phyloP scores from a whole-genome alignment of 257 asterid species.

The Gentiana straminea region DNA sequence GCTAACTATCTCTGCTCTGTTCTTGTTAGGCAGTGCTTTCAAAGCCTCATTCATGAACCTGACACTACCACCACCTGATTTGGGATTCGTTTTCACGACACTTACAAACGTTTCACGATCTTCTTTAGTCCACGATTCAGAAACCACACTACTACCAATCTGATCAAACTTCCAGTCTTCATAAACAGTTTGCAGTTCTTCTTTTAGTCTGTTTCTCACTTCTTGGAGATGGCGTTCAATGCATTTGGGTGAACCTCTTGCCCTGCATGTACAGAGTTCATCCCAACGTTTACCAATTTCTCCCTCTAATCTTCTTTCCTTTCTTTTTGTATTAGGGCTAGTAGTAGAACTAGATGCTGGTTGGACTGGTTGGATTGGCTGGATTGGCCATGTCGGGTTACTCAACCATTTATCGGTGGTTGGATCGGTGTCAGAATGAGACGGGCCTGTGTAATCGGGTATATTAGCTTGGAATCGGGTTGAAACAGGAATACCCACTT shows the following conservation, averaged over 20 bases:
- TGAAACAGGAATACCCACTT: constrained; percentile 10
- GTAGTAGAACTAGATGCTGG: not conserved
- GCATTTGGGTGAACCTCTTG: constrained; percentile 19
- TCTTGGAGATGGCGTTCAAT: constrained; percentile 10
- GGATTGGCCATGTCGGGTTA: constrained; percentile 14
- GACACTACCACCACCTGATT: not conserved
- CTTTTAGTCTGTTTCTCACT: constrained; percentile 10
- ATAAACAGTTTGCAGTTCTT: constrained; percentile 21
- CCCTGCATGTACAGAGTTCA: constrained; percentile 6
- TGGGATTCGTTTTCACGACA: constrained; percentile 7
- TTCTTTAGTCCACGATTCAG: constrained; percentile 12
- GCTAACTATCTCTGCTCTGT: constrained; percentile 11
- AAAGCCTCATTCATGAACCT: constrained; percentile 14
- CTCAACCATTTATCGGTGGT: constrained; percentile 19
- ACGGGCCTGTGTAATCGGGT: constrained; percentile 6
- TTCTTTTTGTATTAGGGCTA: no score
- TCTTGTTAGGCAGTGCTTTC: constrained; percentile 9
- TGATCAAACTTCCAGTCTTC: constrained; percentile 15
- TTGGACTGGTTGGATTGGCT: not conserved
- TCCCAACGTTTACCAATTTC: constrained; percentile 14
- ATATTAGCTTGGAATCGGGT: constrained; percentile 20
- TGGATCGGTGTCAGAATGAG: not conserved
- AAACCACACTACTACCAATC: constrained; percentile 17
- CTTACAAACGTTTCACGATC: constrained; percentile 14
- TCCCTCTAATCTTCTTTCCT: not conserved